Base-by-base conservation (phyloP, 106 monocot species). In the Dactylorhiza incarnata region DNA sequence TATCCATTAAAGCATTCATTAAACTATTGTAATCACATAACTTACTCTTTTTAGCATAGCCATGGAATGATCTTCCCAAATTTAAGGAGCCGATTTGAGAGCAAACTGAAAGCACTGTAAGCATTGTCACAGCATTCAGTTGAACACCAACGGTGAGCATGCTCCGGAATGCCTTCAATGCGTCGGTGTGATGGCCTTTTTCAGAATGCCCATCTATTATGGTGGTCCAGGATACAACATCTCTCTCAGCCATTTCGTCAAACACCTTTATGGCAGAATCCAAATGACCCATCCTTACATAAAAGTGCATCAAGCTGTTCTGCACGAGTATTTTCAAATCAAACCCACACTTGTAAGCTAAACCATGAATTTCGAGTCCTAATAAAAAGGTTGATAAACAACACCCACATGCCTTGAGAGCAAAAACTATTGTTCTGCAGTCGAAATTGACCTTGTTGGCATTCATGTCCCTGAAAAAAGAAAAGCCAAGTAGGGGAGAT, bases 211-310 rank as follows among this genome's bases (percentile, higher is more conserved):
- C 93, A 67, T 88, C 90, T 29, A 94, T 83, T 56, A 94, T 82
- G 24, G 88, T 90, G 2, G 93, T 90, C 93, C 90, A 94, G 22
- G 93, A 88, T 74, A 88, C 81, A 15, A 94, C 88, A 81, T 94
- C 88, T 76, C 81, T 78, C 9, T 84, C 69, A 54, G 45, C 3
- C 66, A 80, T 83, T 74, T 49, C 66, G 62, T 82, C 81, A 26
- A 94, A 94, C 81, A 90, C 0, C 10, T 81, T 45, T 5, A 71
- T 17, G 5, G 88, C 84, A 72, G 3, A 50, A 25, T 9, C 43
- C 48, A 88, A 20, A 7, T 43, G 19, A 13, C 79, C 77, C 13
- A 53, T 53, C n/a, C 62, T 72, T 3, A 74, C 78, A 48, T 94
- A 90, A 11, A 83, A 86, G 29, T 88, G 83, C 76, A 86, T 72